Conservation (phyloP, 257 asterid species). For the Rehmannia glutinosa region DNA sequence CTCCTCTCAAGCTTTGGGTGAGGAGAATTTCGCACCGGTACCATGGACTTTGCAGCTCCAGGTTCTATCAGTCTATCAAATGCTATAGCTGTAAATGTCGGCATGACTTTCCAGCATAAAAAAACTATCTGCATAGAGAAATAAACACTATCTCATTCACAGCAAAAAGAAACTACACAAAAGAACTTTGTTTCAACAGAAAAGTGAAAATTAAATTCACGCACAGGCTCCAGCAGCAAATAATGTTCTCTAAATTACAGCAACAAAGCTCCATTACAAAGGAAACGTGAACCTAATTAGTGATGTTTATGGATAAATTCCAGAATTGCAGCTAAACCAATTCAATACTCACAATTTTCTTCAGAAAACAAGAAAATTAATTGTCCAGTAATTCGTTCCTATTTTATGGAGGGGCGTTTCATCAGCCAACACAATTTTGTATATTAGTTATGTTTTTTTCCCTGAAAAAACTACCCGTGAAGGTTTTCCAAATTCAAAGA, state of each 20-base stretch:
- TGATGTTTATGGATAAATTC: not conserved
- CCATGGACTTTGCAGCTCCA: slow-evolving; percentile 48
- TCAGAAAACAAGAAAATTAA: not conserved
- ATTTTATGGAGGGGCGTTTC: no score
- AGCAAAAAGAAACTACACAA: not conserved
- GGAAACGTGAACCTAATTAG: not conserved
- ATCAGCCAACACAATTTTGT: not conserved
- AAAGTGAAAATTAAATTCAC: not conserved
- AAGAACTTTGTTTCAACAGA: not conserved
- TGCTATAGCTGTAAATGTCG: slow-evolving; percentile 74
- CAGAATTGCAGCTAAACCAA: slow-evolving; percentile 7
- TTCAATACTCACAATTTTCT: not conserved
- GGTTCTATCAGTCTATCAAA: slow-evolving; percentile 81
- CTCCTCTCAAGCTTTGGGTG: slow-evolving; percentile 43
- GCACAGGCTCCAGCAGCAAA: slow-evolving; percentile 7
- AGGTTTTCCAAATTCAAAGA: not conserved
- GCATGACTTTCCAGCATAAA: slow-evolving; percentile 68
- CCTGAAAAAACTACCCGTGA: not conserved
- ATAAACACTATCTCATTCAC: no score
- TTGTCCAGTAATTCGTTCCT: not conserved
- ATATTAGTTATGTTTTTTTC: not conserved
- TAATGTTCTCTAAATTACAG: not conserved
- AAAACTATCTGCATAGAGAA: slow-evolving; percentile 38
- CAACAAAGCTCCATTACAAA: not conserved
- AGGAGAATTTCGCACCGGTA: slow-evolving; percentile 23